phyloP scores from a whole-genome alignment of 2,329 filamentous ascomycete species.

The Huntiella moniliformis region DNA sequence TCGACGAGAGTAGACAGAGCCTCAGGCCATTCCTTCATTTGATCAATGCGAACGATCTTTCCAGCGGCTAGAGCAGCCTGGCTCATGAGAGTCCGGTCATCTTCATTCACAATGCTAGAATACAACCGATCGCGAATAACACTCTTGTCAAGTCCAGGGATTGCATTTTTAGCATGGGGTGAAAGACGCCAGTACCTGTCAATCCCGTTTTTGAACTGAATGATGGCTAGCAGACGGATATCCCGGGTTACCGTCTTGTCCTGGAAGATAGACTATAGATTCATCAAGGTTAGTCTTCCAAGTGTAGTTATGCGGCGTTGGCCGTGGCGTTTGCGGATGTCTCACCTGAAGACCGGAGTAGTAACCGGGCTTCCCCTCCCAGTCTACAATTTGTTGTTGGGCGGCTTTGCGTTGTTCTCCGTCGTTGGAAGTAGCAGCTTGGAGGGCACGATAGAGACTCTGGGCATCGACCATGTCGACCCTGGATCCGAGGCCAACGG shows the following conservation, averaged over 20 bases:
- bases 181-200: slow-evolving; percentile 78
- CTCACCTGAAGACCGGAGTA: slow-evolving; percentile 50
- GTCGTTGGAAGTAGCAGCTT: slow-evolving; percentile 43
- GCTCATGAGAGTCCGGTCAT: slow-evolving; percentile 54
- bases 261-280: slow-evolving; percentile 52
- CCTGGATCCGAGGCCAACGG: not conserved
- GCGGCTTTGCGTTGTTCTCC: slow-evolving; percentile 46
- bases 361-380: slow-evolving; percentile 49
- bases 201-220: slow-evolving; percentile 91
- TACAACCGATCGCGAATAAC: slow-evolving; percentile 58
- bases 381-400: slow-evolving; percentile 50
- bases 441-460: slow-evolving; percentile 45
- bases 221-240: slow-evolving; percentile 74
- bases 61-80: slow-evolving; percentile 79
- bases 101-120: slow-evolving; percentile 58
- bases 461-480: slow-evolving; percentile 22
- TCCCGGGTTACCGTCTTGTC: slow-evolving; percentile 59
- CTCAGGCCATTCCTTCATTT: slow-evolving; percentile 65
- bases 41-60: slow-evolving; percentile 80
- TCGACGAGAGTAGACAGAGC: slow-evolving; percentile 41
- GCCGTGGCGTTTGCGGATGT: not conserved
- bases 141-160: slow-evolving; percentile 56
- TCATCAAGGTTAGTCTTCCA: not conserved
- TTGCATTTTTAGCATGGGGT: slow-evolving; percentile 38
- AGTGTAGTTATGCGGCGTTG: no score